phyloP scores from a whole-genome alignment of 495 filamentous ascomycete species.

The Gamarada debralockiae region DNA sequence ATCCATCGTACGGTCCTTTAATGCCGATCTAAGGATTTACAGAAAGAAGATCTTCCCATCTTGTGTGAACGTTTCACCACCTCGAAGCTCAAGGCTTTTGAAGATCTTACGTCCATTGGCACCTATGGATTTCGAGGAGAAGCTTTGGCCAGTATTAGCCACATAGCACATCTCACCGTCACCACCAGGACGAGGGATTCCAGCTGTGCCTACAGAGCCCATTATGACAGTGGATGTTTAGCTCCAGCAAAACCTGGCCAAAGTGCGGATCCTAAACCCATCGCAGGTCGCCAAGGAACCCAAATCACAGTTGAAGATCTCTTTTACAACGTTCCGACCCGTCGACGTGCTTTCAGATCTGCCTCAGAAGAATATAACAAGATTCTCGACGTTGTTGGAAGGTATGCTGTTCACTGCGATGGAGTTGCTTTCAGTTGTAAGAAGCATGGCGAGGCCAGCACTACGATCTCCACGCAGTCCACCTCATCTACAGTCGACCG shows the following conservation, averaged over 20 bases:
- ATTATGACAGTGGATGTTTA: slow-evolving; percentile 82
- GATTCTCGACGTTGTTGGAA: slow-evolving; percentile 90
- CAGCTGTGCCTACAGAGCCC: slow-evolving; percentile 81
- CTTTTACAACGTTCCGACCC: slow-evolving; percentile 92
- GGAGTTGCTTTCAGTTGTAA: slow-evolving; percentile 94
- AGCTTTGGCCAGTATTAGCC: slow-evolving; percentile 96
- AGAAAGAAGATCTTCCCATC: slow-evolving; percentile 90
- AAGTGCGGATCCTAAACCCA: slow-evolving; percentile 80
- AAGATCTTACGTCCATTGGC: slow-evolving; percentile 85
- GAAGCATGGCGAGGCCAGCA: slow-evolving; percentile 85
- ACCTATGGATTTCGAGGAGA: slow-evolving; percentile 98
- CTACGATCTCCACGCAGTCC: slow-evolving; percentile 72
- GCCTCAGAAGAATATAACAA: slow-evolving; percentile 96
- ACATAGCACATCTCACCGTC: slow-evolving; percentile 93
- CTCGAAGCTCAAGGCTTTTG: slow-evolving; percentile 91
- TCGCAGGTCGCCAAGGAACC: slow-evolving; percentile 88
- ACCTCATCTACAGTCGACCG: slow-evolving; percentile 71
- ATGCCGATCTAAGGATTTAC: slow-evolving; percentile 16
- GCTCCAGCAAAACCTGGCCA: slow-evolving; percentile 89
- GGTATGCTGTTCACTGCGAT: slow-evolving; percentile 91
- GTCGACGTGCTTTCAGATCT: slow-evolving; percentile 86
- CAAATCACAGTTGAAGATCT: slow-evolving; percentile 97
- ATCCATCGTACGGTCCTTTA: neutral
- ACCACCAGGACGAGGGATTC: slow-evolving; percentile 92
- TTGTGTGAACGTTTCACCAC: slow-evolving; percentile 97